Base-by-base conservation (phyloP, 306 rosid species). In the Trichosanthes cucumerina region DNA sequence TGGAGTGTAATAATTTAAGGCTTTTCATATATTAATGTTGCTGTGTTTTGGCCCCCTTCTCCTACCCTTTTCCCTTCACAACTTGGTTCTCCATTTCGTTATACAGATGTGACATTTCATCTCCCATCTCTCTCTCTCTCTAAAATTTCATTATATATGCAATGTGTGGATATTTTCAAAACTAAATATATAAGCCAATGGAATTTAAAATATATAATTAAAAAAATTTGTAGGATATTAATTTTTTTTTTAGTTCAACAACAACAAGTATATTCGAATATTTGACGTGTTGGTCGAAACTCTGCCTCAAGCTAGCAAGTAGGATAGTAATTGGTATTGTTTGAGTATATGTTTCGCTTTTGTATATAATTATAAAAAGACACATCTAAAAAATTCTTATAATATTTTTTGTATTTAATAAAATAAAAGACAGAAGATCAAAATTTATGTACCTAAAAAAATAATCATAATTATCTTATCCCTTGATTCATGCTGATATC, bases 61-160 rank as follows among this genome's bases (percentile, higher is more conserved):
- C 49, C 39, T 60, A 28, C 7, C 75, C 76, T 3, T 71, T 23
- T 46, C 59, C 77, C 56, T 72, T 47, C 39, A 72, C 39, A 72
- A 72, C 77, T 72, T 47, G 59, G 15, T 6, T 72, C 41, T 8
- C 5, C 24, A 46, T 72, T 4, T 16, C 13, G 14, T 23, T n/a
- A 14, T 18, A 2, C 6, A 47, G 77, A 73, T 73, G 77, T 73
- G 77, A 73, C 77, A 73, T 28, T 73, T 49, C 77, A 49, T 71
- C 76, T 46, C 2, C 33, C 2, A 4, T 60, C 38, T 60, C 38
- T 14, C 34, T 70, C 73, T 18, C 73, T 68, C 16, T 4, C 52
- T 36, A 36, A 62, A 62, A 16, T 65, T 36, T 28, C 43, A 62
- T 31, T 57, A 4, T 60, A 57, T 57, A 33, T 28, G 9, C 38